phyloP scores from a whole-genome alignment of 441 rosid genomes.

The Lepidium campestre region DNA sequence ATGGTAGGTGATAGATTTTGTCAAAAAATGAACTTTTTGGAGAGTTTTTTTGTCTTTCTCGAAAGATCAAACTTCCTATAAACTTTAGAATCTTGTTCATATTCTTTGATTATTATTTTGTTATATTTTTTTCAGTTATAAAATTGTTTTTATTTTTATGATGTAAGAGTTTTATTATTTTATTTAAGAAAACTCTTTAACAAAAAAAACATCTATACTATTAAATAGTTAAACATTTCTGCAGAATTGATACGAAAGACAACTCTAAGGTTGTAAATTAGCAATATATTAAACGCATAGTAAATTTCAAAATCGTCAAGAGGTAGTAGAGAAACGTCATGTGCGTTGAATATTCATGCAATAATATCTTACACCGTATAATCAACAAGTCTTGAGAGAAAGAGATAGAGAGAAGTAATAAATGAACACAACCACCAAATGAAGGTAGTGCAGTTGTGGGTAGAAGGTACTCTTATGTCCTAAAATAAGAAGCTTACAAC shows the following conservation, averaged over 20 bases:
- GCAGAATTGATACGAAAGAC: not conserved
- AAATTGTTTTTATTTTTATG: no score
- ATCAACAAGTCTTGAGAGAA: constrained; percentile 5
- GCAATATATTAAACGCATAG: not conserved
- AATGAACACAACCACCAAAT: constrained; percentile 29
- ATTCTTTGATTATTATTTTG: no score
- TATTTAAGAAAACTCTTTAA: no score
- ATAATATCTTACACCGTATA: constrained; percentile 7
- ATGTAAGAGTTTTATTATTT: no score
- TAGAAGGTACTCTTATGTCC: constrained; percentile 18
- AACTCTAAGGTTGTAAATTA: not conserved
- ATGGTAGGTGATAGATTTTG: no score
- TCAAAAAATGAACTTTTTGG: no score
- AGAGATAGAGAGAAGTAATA: constrained; percentile 8
- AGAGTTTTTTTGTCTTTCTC: no score
- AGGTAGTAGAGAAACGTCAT: constrained; percentile 14
- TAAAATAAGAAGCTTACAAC: constrained; percentile 21
- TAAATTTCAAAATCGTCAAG: not conserved
- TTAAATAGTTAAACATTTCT: not conserved
- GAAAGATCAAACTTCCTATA: no score
- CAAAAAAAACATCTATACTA: no score
- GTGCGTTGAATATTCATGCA: constrained; percentile 22
- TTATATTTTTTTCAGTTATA: no score
- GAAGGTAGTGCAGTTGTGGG: constrained; percentile 16
- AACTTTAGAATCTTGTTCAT: no score